A percentile compares a stretch with the other conserved stretches of the same genome.
Conservation (phyloP, 2,329 filamentous ascomycete species). For the Trichophaea hybrida region DNA sequence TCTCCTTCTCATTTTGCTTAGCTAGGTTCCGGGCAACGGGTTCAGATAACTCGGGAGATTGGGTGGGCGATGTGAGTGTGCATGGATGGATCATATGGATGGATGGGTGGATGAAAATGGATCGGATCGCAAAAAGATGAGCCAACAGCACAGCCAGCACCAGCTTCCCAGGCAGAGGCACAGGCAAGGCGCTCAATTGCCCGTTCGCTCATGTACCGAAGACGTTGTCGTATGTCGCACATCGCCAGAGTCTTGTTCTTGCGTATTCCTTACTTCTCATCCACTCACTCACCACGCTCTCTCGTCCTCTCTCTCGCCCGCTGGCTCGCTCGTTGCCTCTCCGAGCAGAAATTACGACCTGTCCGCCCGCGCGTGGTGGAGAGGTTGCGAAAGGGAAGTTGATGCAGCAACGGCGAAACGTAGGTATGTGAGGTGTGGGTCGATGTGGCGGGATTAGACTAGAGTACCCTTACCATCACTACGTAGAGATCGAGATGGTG, state of each 20-base stretch:
- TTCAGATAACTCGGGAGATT: conserved; percentile 9
- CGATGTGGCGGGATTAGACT: neutral
- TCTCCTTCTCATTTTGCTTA: neutral
- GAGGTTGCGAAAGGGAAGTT: neutral
- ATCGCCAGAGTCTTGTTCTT: too few relatives aligned
- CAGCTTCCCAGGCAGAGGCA: too few relatives aligned
- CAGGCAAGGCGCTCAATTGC: too few relatives aligned
- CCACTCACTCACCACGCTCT: neutral
- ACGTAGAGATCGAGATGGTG: neutral
- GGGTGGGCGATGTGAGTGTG: conserved; percentile 1
- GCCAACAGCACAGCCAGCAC: neutral
- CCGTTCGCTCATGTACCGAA: too few relatives aligned
- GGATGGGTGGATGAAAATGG: neutral
- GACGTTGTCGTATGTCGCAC: too few relatives aligned
- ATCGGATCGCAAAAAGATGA: conserved; percentile 3
- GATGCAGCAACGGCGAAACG: neutral
- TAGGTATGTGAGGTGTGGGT: neutral
- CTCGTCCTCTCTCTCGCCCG: neutral
- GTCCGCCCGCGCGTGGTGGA: neutral
- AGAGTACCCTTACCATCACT: neutral
- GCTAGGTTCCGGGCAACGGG: conserved; percentile 5
- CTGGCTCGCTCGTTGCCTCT: neutral
- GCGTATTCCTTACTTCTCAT: neutral
- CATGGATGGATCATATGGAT: neutral
- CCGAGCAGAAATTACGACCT: neutral